Evolutionary conservation across 345 rosid species (phyloP), one percentile per base, ranked within the genome.

Genomic region (Cardamine occulta): DNA sequence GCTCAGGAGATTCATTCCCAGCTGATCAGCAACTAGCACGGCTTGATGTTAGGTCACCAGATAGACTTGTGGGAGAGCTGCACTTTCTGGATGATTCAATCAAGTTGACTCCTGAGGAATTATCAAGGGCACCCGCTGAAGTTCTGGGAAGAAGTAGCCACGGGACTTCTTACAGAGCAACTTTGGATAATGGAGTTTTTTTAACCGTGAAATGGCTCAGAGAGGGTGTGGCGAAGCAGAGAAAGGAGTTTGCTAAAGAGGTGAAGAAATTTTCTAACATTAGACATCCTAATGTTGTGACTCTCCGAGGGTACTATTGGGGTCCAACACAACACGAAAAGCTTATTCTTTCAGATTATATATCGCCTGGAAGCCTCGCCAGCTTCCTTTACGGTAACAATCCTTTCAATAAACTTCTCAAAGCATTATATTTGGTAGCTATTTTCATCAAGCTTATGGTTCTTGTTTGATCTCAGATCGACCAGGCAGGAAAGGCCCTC

Each of bases 261-360:
- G 99, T 96, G 45, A 92, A 90, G 81, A 95, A 92, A 58, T 92
- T 95, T 81, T 85, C 99, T 0, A 95, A 92, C 80, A 90, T 95
- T 63, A 83, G 99, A 72, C 97, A 95, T 81, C 99, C 99, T 26
- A 95, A 95, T 78, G 99, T 95, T 26, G 99, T 92, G 49, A 92
- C 96, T 40, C 85, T 95, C 77, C 80, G 91, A 80, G 99, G 99
- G 12, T 95, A 95, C 85, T 95, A 95, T 54, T 95, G 99, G 99
- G 99, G 99, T 18, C 99, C 97, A 4, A 92, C 97, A 15, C 97
- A 89, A 80, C 99, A 95, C 56, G 99, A 95, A 82, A 95, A 95
- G 86, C 97, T 95, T 75, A 92, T 95, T 82, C 93, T 95, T 70
- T 95, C 97, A 0, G 99, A 95, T 82, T 92, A 83, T 53, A 85